Conservation (phyloP, 768 basidiomycete species). For the Russula sp. region DNA sequence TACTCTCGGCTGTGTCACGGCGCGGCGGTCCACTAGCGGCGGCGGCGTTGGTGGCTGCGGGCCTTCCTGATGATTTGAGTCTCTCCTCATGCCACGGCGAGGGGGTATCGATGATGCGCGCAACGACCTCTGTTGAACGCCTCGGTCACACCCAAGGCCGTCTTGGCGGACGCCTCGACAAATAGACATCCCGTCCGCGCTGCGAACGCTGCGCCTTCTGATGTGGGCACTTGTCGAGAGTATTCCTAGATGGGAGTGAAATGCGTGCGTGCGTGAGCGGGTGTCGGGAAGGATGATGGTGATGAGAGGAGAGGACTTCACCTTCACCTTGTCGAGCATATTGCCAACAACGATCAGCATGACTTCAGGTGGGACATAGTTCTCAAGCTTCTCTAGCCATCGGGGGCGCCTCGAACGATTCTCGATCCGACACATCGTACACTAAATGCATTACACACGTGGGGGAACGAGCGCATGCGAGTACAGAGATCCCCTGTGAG, state of each 20-base stretch:
- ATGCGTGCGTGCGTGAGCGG: background rate
- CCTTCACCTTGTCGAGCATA: constrained; percentile 86
- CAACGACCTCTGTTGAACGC: constrained; percentile 75
- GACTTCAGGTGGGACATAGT: constrained; percentile 83
- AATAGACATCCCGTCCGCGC: constrained; percentile 81
- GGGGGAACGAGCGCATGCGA: background rate
- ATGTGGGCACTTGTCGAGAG: constrained; percentile 78
- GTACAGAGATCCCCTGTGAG: background rate
- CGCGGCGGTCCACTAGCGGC: constrained; percentile 15
- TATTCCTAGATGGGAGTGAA: constrained; percentile 57
- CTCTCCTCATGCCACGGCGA: constrained; percentile 61
- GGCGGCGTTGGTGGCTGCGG: constrained; percentile 1
- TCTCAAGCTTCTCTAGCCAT: constrained; percentile 93
- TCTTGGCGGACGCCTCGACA: constrained; percentile 93
- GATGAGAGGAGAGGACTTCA: constrained; percentile 27
- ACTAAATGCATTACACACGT: constrained; percentile 48
- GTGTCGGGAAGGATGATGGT: background rate
- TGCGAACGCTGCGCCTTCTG: constrained; percentile 80
- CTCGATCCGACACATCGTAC: constrained; percentile 91
- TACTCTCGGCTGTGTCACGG: constrained; percentile 29
- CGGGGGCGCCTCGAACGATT: constrained; percentile 93
- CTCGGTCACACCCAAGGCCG: constrained; percentile 74
- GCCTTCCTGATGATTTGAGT: constrained; percentile 30
- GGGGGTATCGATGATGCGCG: constrained; percentile 77
- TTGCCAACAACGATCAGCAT: constrained; percentile 94